A percentile compares a stretch with the other conserved stretches of the same genome.
phyloP scores from a whole-genome alignment of 1,139 yeast species.

The Yamadazyma triangularis region DNA sequence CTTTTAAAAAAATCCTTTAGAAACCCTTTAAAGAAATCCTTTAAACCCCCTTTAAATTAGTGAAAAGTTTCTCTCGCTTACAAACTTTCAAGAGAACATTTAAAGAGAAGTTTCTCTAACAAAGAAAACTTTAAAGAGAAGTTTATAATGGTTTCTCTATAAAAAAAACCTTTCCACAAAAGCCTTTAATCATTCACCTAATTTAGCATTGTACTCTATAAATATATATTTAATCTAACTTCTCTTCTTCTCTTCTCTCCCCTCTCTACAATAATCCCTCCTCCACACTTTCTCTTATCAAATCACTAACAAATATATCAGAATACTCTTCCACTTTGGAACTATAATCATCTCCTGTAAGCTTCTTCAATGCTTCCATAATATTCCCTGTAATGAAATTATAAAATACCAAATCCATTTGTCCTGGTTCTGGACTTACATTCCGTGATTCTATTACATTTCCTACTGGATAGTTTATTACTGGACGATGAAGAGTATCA shows the following conservation, averaged over 20 bases:
- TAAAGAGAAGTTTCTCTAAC: too few relatives aligned
- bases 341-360: conserved; percentile 18
- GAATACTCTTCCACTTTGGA: conserved; percentile 32
- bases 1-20: too few relatives aligned
- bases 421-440: conserved; percentile 12
- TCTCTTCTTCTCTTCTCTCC: too few relatives aligned
- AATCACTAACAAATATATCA: conserved; percentile 26
- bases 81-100: too few relatives aligned
- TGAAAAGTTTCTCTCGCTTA: too few relatives aligned
- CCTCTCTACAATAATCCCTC: too few relatives aligned
- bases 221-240: too few relatives aligned
- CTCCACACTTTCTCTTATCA: conserved; percentile 28
- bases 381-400: conserved; percentile 68
- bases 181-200: background rate
- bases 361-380: conserved; percentile 47
- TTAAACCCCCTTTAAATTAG: too few relatives aligned
- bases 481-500: conserved; percentile 73
- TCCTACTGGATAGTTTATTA: conserved; percentile 59
- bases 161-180: too few relatives aligned
- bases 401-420: conserved; percentile 71
- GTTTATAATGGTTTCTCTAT: too few relatives aligned
- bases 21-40: too few relatives aligned
- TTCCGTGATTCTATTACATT: conserved; percentile 60
- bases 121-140: too few relatives aligned
- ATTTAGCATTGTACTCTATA: conserved; percentile 11